Evolutionary conservation across 805 yeast species (phyloP).

Genomic region (Suhomyces emberorum): DNA sequence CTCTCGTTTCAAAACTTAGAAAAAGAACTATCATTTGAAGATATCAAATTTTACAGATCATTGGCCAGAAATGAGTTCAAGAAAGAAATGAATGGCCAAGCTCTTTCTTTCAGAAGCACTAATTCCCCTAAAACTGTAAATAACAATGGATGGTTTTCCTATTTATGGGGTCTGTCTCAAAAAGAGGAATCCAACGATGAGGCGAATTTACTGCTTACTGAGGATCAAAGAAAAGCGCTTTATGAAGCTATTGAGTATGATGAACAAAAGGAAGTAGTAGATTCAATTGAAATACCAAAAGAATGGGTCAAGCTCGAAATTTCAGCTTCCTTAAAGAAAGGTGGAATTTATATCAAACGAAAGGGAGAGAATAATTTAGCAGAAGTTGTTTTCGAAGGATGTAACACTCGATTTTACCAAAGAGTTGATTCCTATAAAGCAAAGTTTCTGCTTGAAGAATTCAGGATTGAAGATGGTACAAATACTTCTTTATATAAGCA

Average conservation of each 20-base stretch:
- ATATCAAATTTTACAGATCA: slow-evolving; percentile 80
- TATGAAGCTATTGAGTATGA: slow-evolving; percentile 93
- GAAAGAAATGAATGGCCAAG: slow-evolving; percentile 39
- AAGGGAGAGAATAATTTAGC: slow-evolving; percentile 54
- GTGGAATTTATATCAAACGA: slow-evolving; percentile 64
- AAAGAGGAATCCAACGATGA: slow-evolving; percentile 27
- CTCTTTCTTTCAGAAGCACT: not conserved
- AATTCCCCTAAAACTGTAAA: not conserved
- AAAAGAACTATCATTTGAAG: slow-evolving; percentile 62
- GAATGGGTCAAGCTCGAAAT: slow-evolving; percentile 69
- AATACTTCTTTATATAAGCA: slow-evolving; percentile 77
- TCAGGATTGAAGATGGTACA: slow-evolving; percentile 85
- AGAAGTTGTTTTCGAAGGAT: slow-evolving; percentile 78
- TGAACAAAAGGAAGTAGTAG: slow-evolving; percentile 51
- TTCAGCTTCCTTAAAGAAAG: slow-evolving; percentile 65
- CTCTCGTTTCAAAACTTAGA: slow-evolving; percentile 53
- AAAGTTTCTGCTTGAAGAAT: slow-evolving; percentile 72
- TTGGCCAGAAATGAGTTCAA: slow-evolving; percentile 66
- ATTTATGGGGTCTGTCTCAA: slow-evolving; percentile 56
- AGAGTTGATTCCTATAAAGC: slow-evolving; percentile 75
- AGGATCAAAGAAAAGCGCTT: slow-evolving; percentile 83
- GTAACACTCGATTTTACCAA: slow-evolving; percentile 67
- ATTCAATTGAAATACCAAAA: slow-evolving; percentile 63
- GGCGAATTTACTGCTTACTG: slow-evolving; percentile 52
- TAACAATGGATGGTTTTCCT: slow-evolving; percentile 59